phyloP scores from a whole-genome alignment of 1,284 basidiomycete genomes.

The Chalciporus sp. region DNA sequence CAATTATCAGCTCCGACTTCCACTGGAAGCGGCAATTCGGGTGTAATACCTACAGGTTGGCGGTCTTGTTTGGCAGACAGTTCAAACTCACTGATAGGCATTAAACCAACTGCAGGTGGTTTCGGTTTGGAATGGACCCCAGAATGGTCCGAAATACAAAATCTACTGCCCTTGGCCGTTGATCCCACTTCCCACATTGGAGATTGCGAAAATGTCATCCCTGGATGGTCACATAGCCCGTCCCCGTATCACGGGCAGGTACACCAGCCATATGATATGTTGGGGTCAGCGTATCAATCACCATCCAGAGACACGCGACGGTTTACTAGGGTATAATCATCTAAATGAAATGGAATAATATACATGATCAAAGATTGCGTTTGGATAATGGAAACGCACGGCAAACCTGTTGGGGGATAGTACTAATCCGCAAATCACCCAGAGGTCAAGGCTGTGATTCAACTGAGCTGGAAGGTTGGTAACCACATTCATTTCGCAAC shows the following conservation, averaged over 20 bases:
- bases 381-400: background rate
- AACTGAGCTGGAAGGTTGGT: no score
- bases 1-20: slow-evolving; percentile 18
- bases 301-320: background rate
- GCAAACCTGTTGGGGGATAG: no score
- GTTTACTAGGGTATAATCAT: slow-evolving; percentile 8
- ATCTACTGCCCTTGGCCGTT: slow-evolving; percentile 3
- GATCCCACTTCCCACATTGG: slow-evolving; percentile 3
- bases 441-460: no score
- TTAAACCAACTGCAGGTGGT: slow-evolving; percentile 4
- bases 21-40: background rate
- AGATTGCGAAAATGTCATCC: slow-evolving; percentile 1
- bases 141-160: slow-evolving; percentile 4
- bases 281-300: slow-evolving; percentile 2
- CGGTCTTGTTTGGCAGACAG: slow-evolving; percentile 1
- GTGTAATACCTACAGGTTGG: slow-evolving; percentile 10
- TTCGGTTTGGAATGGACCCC: slow-evolving; percentile 8
- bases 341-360: background rate
- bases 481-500: no score
- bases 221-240: slow-evolving; percentile 12
- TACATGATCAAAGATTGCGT: background rate
- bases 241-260: slow-evolving; percentile 1
- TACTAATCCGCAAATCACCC: no score
- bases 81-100: background rate
- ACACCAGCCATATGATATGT: slow-evolving; percentile 9